Evolutionary conservation across 2,329 filamentous ascomycete genomes (phyloP), one percentile per base, ranked within the genome.

Genomic region (Talaromyces sp.): DNA sequence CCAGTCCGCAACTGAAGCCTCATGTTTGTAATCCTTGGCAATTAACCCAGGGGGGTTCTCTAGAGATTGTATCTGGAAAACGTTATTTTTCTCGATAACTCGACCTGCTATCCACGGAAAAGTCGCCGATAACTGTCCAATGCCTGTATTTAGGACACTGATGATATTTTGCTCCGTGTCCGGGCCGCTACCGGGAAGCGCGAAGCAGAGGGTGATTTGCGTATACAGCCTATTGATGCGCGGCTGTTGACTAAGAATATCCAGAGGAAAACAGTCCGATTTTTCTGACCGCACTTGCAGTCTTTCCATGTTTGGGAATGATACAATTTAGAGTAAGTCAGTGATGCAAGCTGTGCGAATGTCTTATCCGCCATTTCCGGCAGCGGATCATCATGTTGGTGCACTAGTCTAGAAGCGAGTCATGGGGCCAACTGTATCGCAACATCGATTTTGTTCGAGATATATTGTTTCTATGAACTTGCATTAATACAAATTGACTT

Each of bases 1-100:
- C 69, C 81, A 75, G 0, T 72, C 74, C 0, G 78, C 74, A 3
- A 73, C 79, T 79, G 83, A 0, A 79, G 80, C 50, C 14, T 56
- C 26, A 4, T 52, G 38, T 1, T 17, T 55, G 31, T 52, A 56
- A 26, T 60, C 43, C 51, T 60, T 60, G 8, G 43, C 11, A 9
- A 60, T 2, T 12, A 60, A 1, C 3, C 29, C 43, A 32, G 27
- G 56, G 43, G 17, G 3, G 1, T 31, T n/a, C 7, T 26, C 14
- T 10, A 32, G 26, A 24, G n/a, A 12, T 31, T 26, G 35, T n/a
- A 60, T 60, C 19, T 51, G 50, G 53, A 60, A 60, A 24, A 6
- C 31, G 11, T 32, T 31, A 26, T 60, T 35, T n/a, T 60, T 43
- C 4, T 56, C 17, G 32, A 35, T 2, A 17, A 60, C 43, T 17